phyloP scores from a whole-genome alignment of 129 eudicot genomes.

The Flaveria sonorensis region DNA sequence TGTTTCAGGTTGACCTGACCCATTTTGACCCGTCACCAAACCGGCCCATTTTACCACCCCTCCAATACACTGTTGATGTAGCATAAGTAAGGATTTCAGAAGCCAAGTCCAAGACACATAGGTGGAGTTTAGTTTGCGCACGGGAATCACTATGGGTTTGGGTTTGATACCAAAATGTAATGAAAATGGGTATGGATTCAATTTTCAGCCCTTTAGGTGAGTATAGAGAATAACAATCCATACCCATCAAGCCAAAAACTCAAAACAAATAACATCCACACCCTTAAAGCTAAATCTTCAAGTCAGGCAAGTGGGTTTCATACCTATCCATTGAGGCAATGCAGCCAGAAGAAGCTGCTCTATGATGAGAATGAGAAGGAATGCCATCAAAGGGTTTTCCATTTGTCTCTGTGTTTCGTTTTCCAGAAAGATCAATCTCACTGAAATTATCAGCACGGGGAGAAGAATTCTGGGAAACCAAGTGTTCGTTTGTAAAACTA shows the following conservation, averaged over 20 bases:
- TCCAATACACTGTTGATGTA: not conserved
- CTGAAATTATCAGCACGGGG: conserved; percentile 45
- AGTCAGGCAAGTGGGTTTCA: conserved; percentile 13
- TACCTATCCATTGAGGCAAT: conserved; percentile 38
- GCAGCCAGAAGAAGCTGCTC: conserved; percentile 45
- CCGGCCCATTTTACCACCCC: not conserved
- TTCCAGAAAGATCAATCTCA: conserved; percentile 42
- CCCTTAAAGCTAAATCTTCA: not conserved
- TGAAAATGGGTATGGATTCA: not conserved
- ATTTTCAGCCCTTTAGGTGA: not conserved
- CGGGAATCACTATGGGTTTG: not conserved
- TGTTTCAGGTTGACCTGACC: not conserved
- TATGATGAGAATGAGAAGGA: conserved; percentile 42
- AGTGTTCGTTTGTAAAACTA: conserved; percentile 50
- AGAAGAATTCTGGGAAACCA: conserved; percentile 44
- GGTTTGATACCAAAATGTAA: not conserved
- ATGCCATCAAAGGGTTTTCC: conserved; percentile 42
- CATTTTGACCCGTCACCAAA: conserved; percentile 18
- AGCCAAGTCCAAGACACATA: conserved; percentile 11
- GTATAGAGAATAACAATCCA: not conserved
- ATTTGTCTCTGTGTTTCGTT: conserved; percentile 38
- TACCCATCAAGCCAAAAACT: not conserved
- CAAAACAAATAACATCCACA: not conserved
- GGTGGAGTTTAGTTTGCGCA: not conserved
- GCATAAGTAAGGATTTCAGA: not conserved